These are phyloP conservation scores for Hygrophorus pudorinus DNA, from an alignment of 768 basidiomycete species.

Conservation along the genomic window DNA sequence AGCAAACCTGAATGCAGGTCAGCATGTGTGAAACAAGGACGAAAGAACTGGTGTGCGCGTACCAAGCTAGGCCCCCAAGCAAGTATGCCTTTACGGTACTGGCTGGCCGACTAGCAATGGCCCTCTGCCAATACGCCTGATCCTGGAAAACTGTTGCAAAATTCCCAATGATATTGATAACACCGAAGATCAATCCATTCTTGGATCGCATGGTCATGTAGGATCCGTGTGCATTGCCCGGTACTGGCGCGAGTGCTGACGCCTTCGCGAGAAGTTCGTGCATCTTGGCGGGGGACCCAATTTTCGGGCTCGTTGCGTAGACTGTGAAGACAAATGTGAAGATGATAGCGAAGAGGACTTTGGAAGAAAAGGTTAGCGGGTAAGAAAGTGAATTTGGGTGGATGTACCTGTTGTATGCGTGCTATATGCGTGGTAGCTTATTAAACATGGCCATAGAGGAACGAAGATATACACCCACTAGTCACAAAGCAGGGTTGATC, in stretches of 20 bases:
- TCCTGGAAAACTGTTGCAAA: conserved; percentile 47
- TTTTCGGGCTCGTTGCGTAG: conserved; percentile 69
- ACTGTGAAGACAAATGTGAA: conserved; percentile 67
- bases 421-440: conserved; percentile 26
- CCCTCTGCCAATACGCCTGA: conserved; percentile 87
- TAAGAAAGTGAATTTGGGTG: too few species aligned
- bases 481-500: conserved; percentile 77
- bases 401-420: conserved; percentile 54
- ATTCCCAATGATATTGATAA: conserved; percentile 84
- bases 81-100: conserved; percentile 89
- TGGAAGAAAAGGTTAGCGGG: too few species aligned
- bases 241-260: conserved; percentile 45
- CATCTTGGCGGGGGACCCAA: conserved; percentile 74
- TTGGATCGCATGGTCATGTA: conserved; percentile 75
- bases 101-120: conserved; percentile 77
- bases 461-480: conserved; percentile 42
- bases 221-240: conserved; percentile 77
- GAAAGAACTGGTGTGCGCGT: conserved; percentile 9
- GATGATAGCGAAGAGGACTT: conserved; percentile 78
- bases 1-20: conserved; percentile 43
- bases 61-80: conserved; percentile 84
- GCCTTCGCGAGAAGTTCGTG: conserved; percentile 64
- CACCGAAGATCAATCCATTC: conserved; percentile 72
- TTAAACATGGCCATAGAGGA: background rate
- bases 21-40: background rate